A percentile compares a stretch with the other conserved stretches of the same genome.
Evolutionary conservation across 768 basidiomycete genomes (phyloP).

Genomic region (Goffeauzyma gilvescens): DNA sequence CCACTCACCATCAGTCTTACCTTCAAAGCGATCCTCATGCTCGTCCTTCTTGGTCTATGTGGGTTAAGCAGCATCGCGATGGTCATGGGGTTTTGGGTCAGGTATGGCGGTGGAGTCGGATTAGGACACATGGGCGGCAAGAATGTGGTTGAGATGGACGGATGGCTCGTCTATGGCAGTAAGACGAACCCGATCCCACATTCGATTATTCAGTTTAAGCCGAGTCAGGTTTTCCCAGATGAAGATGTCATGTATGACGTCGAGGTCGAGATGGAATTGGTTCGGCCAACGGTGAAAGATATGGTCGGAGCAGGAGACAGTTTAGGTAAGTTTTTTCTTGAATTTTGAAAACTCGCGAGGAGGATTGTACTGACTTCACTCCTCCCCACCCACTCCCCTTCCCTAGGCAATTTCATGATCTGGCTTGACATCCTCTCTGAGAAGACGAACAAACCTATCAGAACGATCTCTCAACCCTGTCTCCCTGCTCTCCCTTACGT

Average conservation of each 20-base stretch:
- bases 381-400: too few relatives aligned
- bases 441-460: neutral
- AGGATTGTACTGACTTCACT: too few relatives aligned
- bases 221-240: constrained; percentile 15
- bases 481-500: constrained; percentile 8
- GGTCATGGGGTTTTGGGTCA: constrained; percentile 27
- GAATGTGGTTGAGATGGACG: constrained; percentile 24
- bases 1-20: constrained; percentile 24
- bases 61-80: constrained; percentile 22
- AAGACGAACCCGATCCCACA: constrained; percentile 24
- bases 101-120: too few relatives aligned
- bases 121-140: too few relatives aligned
- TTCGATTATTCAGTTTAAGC: constrained; percentile 15
- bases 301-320: constrained; percentile 17
- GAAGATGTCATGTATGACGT: constrained; percentile 29
- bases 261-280: constrained; percentile 29
- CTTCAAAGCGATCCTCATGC: constrained; percentile 19
- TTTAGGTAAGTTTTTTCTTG: constrained; percentile 13
- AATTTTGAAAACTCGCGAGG: too few relatives aligned
- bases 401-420: constrained; percentile 30
- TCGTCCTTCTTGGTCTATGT: constrained; percentile 17
- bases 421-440: constrained; percentile 14
- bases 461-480: constrained; percentile 1
- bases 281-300: constrained; percentile 15
- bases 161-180: constrained; percentile 29